phyloP scores from a whole-genome alignment of 2,329 filamentous ascomycete genomes.

The Trichoderma polysporum region DNA sequence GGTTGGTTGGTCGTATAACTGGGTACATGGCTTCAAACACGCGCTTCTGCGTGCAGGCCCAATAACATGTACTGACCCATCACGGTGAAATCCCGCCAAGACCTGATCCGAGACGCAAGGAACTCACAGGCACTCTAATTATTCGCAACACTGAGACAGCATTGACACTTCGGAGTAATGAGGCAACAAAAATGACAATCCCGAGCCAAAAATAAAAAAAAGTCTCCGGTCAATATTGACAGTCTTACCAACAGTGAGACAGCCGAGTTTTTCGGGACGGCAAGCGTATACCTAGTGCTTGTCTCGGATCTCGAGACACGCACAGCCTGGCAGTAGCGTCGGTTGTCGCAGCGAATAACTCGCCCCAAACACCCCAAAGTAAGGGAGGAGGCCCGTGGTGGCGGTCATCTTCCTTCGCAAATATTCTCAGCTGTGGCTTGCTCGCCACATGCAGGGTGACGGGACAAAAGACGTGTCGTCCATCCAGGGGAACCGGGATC shows the following conservation, averaged over 20 bases:
- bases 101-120: neutral
- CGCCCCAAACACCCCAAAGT: neutral
- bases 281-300: neutral
- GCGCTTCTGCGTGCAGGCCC: neutral
- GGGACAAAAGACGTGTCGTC: neutral
- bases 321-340: neutral
- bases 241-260: neutral
- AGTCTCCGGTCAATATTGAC: neutral
- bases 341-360: neutral
- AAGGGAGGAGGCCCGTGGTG: neutral
- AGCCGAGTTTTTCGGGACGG: neutral
- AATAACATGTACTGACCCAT: neutral
- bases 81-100: neutral
- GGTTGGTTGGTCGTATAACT: neutral
- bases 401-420: neutral
- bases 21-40: neutral
- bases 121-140: neutral
- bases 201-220: neutral
- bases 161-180: neutral
- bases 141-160: neutral
- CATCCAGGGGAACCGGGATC: neutral
- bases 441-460: neutral
- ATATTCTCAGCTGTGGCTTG: constrained; percentile 11
- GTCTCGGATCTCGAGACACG: neutral
- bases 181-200: neutral